Conservation (phyloP, 495 filamentous ascomycete genomes). For the Penicillium simplicissimum region DNA sequence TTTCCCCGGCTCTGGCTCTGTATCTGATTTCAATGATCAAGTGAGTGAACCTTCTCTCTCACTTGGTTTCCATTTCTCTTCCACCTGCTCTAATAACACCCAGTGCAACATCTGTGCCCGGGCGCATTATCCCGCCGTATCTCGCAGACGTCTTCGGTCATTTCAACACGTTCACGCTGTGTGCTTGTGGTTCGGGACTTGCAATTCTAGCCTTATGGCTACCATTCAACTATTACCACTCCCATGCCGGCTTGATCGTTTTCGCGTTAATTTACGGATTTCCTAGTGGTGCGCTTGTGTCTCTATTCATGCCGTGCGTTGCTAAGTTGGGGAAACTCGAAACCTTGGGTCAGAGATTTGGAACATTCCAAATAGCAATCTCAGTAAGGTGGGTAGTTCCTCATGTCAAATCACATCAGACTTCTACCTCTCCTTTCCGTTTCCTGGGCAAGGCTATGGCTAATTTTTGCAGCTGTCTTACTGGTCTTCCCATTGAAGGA, state of each 20-base stretch:
- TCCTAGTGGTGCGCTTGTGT: not conserved
- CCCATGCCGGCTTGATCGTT: slow-evolving; percentile 2
- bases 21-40: slow-evolving; percentile 39
- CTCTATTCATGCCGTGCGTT: slow-evolving; percentile 8
- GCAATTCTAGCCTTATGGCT: not conserved
- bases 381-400: not conserved
- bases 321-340: slow-evolving; percentile 5
- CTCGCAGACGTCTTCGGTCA: not conserved
- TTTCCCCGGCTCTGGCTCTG: slow-evolving; percentile 25
- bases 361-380: slow-evolving; percentile 3
- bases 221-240: not conserved
- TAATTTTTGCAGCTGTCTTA: slow-evolving; percentile 5
- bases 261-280: slow-evolving; percentile 7
- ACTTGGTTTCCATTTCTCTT: not conserved
- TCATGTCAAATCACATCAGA: too few relatives aligned
- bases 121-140: not conserved
- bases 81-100: not conserved
- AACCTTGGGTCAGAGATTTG: slow-evolving; percentile 2
- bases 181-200: not conserved
- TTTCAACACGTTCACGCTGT: not conserved
- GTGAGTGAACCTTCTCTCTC: not conserved
- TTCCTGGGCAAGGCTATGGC: not conserved
- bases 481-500: slow-evolving; percentile 7
- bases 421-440: too few relatives aligned
- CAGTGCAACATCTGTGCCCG: not conserved